Percentiles rank a stretch among this genome's conserved stretches.
phyloP scores from a whole-genome alignment of 305 asterid species.

The Coffea humblotiana region DNA sequence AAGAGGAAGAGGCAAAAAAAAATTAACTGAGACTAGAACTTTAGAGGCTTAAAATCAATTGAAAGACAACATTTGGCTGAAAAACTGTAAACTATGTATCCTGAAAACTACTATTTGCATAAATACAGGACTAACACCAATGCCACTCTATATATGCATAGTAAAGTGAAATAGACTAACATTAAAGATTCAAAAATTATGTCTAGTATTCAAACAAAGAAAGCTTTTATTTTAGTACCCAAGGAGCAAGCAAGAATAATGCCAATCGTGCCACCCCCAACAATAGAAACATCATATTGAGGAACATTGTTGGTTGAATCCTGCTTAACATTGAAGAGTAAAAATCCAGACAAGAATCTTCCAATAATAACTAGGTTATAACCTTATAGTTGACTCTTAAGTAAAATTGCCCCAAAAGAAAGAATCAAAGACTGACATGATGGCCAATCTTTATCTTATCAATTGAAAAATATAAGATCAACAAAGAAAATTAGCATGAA shows the following conservation, averaged over 20 bases:
- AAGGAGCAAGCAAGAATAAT: slow-evolving; percentile 93
- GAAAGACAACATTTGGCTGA: too few relatives aligned
- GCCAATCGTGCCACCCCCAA: slow-evolving; percentile 99
- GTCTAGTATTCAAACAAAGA: background rate
- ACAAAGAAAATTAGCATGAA: slow-evolving; percentile 1
- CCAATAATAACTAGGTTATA: too few relatives aligned
- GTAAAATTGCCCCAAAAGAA: background rate
- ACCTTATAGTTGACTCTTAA: too few relatives aligned
- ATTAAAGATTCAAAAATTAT: background rate
- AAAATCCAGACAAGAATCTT: slow-evolving; percentile 15
- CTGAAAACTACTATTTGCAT: background rate
- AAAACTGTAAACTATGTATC: too few relatives aligned
- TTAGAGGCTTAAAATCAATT: too few relatives aligned
- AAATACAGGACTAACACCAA: background rate
- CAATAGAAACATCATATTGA: slow-evolving; percentile 89
- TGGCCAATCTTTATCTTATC: background rate
- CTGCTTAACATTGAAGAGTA: slow-evolving; percentile 20
- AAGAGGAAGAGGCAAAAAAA: too few relatives aligned
- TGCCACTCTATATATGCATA: background rate
- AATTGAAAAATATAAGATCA: background rate
- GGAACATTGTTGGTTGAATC: slow-evolving; percentile 35
- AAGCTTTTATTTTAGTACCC: slow-evolving; percentile 39
- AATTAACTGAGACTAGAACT: too few relatives aligned
- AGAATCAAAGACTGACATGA: background rate
- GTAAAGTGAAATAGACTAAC: background rate